These are phyloP conservation scores for Puccinia coronata DNA, from an alignment of 1,284 basidiomycete species.

Conservation along the genomic window DNA sequence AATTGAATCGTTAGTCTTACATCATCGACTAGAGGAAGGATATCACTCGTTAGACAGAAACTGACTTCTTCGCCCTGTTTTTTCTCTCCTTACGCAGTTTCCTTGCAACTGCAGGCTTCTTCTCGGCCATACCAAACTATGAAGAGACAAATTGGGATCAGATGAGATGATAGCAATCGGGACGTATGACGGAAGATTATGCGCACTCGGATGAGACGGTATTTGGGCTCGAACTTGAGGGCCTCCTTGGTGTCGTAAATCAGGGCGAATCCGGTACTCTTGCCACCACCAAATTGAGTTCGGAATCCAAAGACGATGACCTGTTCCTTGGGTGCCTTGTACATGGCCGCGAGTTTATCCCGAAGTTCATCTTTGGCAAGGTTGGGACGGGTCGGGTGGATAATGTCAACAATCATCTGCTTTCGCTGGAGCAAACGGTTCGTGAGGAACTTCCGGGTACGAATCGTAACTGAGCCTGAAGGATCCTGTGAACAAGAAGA, in stretches of 20 bases:
- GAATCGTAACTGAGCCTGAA: constrained; percentile 89
- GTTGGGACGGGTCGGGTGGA: constrained; percentile 93
- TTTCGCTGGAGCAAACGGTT: constrained; percentile 92
- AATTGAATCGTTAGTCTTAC: not conserved
- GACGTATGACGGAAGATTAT: not conserved
- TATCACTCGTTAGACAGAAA: not conserved
- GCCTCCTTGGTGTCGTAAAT: constrained; percentile 96
- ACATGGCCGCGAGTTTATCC: constrained; percentile 80
- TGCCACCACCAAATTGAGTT: constrained; percentile 98
- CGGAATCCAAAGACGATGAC: constrained; percentile 67
- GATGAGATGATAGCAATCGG: not conserved
- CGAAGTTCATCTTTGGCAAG: constrained; percentile 89
- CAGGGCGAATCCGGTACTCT: constrained; percentile 93
- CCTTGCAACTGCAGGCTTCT: constrained; percentile 88
- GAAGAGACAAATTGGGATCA: constrained; percentile 37
- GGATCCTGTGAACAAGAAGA: constrained; percentile 63
- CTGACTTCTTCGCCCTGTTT: constrained; percentile 95
- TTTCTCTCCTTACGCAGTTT: constrained; percentile 99
- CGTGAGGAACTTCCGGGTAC: constrained; percentile 99
- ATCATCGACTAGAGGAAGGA: not conserved
- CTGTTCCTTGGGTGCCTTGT: constrained; percentile 68
- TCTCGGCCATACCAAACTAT: constrained; percentile 77
- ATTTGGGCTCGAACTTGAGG: constrained; percentile 95
- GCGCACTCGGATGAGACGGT: constrained; percentile 90
- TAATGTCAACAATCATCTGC: constrained; percentile 86